phyloP scores from a whole-genome alignment of 306 rosid genomes.

The Quercus engelmannii region DNA sequence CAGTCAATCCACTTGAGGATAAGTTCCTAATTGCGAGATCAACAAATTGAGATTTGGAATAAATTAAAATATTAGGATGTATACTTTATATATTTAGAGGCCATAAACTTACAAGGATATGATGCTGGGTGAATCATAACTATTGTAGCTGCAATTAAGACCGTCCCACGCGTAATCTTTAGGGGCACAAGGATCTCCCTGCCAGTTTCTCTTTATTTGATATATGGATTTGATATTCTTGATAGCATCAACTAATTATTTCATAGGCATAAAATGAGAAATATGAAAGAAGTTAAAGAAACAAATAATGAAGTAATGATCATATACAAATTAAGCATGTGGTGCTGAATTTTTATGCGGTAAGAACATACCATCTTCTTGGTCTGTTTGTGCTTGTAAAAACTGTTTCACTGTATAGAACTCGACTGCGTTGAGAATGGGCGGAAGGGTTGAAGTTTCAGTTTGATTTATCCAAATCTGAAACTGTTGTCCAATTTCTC shows the following conservation, averaged over 20 bases:
- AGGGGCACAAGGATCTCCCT: slow-evolving; percentile 55
- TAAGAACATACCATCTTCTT: slow-evolving; percentile 38
- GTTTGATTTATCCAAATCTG: slow-evolving; percentile 22
- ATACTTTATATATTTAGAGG: too few species aligned
- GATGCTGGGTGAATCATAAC: slow-evolving; percentile 30
- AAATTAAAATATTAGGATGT: too few species aligned
- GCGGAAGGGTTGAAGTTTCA: slow-evolving; percentile 42
- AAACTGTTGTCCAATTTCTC: not conserved
- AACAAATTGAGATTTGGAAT: not conserved
- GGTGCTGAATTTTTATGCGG: not conserved
- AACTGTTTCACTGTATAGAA: slow-evolving; percentile 22
- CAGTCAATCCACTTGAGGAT: slow-evolving; percentile 40
- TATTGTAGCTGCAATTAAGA: slow-evolving; percentile 30
- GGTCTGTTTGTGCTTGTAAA: slow-evolving; percentile 31
- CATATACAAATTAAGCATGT: too few species aligned
- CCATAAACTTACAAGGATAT: slow-evolving; percentile 35
- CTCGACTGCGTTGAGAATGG: slow-evolving; percentile 55
- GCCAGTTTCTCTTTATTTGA: slow-evolving; percentile 31
- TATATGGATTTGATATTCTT: slow-evolving; percentile 30
- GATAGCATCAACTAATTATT: slow-evolving; percentile 37
- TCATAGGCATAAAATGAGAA: not conserved
- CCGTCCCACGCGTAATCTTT: slow-evolving; percentile 37
- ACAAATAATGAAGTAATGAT: too few species aligned
- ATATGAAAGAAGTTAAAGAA: not conserved
- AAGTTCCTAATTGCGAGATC: slow-evolving; percentile 24